Evolutionary conservation across 768 basidiomycete genomes (phyloP), one percentile per base, ranked within the genome.

Genomic region (Filobasidium wieringae): DNA sequence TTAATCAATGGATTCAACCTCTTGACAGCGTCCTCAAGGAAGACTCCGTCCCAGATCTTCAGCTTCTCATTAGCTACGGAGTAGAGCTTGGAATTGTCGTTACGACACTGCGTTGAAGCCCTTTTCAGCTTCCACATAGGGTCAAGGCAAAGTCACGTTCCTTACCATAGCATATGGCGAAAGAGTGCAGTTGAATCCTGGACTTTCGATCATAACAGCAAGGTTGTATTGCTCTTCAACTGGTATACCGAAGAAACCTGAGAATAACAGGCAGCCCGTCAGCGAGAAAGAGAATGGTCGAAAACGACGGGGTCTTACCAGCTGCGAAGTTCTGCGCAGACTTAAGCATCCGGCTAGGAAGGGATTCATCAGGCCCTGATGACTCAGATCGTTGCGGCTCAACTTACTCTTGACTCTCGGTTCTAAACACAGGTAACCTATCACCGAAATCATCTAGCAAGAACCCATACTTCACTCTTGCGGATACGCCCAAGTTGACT

Each of bases 161-260:
- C 64, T 61, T 26, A 65, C 66, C 76, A 86, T 88, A 57, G 80
- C 79, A 63, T 90, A 91, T 3, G 90, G 90, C 0, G 88, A 80
- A 4, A 95, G 80, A 1, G 90, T 90, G 69, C 86, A 86, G 73
- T 88, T 88, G 68, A 84, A 86, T 4, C 79, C 80, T 0, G 73
- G 43, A 11, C 75, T 79, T 70, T 89, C 86, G 47, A 88, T 84
- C 22, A 80, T 86, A 53, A 88, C 82, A 45, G 82, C 81, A 69
- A 88, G 82, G 61, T 87, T 82, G 66, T 86, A 88, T 32, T 87
- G 80, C 11, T 84, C 64, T 47, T 68, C 79, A 4, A 69, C 77
- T 8, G 86, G 87, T 64, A 82, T 83, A 8, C 84, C 84, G 66
- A 85, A 86, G 77, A 87, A 86, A 0, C 85, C 86, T 67, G 0